phyloP scores from a whole-genome alignment of 2,329 filamentous ascomycete genomes.

The Colletotrichum melonis region DNA sequence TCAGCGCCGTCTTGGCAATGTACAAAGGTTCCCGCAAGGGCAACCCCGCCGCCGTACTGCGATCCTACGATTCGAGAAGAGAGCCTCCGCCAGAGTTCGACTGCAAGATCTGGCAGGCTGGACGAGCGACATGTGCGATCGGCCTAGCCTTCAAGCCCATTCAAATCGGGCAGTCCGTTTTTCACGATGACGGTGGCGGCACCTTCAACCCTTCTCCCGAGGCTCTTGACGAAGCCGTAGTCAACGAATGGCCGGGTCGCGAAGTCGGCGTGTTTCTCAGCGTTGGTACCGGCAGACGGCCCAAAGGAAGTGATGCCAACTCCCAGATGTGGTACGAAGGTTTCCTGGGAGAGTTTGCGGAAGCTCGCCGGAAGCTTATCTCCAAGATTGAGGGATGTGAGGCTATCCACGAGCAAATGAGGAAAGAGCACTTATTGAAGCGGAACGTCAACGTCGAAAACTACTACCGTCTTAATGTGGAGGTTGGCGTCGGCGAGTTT shows the following conservation, averaged over 20 bases:
- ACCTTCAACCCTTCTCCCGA: conserved; percentile 92
- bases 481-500: conserved; percentile 95
- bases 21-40: conserved; percentile 84
- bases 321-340: conserved; percentile 92
- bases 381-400: conserved; percentile 96
- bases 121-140: conserved; percentile 91
- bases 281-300: conserved; percentile 90
- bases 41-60: conserved; percentile 77
- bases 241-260: conserved; percentile 95
- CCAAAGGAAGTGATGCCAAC: conserved; percentile 73
- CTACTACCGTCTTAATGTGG: conserved; percentile 97
- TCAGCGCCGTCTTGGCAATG: conserved; percentile 89
- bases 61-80: conserved; percentile 94
- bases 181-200: conserved; percentile 91
- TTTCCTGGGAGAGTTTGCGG: conserved; percentile 91
- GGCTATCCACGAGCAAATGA: conserved; percentile 87
- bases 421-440: conserved; percentile 79
- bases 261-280: conserved; percentile 94
- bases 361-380: conserved; percentile 86
- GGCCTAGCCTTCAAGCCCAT: conserved; percentile 96
- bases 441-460: conserved; percentile 87
- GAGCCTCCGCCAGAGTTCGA: conserved; percentile 92
- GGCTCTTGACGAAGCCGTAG: conserved; percentile 87
- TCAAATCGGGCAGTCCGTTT: conserved; percentile 90
- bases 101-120: conserved; percentile 97